Evolutionary conservation across 768 basidiomycete genomes (phyloP).

Genomic region (Tephrocybe sp.): DNA sequence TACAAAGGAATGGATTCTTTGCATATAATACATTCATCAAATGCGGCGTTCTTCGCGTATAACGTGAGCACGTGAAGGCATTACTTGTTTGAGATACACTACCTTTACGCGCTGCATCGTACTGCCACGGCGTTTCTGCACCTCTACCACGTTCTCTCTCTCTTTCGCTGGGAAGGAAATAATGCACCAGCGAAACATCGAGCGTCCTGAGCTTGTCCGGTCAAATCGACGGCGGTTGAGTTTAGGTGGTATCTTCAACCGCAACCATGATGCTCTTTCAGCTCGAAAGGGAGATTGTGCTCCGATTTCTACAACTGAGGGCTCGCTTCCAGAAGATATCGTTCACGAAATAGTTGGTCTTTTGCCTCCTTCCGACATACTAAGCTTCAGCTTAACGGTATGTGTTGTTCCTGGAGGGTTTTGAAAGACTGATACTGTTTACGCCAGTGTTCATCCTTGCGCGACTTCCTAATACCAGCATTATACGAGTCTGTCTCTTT

Average conservation of each 20-base stretch:
- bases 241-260: constrained; percentile 32
- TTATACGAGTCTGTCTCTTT: constrained; percentile 46
- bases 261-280: constrained; percentile 31
- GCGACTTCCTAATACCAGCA: constrained; percentile 34
- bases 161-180: too few relatives aligned
- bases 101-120: too few relatives aligned
- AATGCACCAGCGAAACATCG: constrained; percentile 8
- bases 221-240: constrained; percentile 24
- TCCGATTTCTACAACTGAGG: constrained; percentile 23
- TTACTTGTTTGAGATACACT: too few relatives aligned
- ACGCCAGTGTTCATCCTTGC: constrained; percentile 30
- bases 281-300: constrained; percentile 26
- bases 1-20: too few relatives aligned
- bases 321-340: constrained; percentile 39
- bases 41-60: too few relatives aligned
- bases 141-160: too few relatives aligned
- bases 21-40: too few relatives aligned
- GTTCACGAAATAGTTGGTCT: constrained; percentile 38
- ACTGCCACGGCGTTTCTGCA: too few relatives aligned
- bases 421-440: constrained; percentile 1
- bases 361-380: constrained; percentile 35
- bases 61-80: too few relatives aligned
- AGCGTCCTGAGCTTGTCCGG: constrained; percentile 11
- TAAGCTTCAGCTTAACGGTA: constrained; percentile 43
- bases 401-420: constrained; percentile 16